Evolutionary conservation across 2,329 filamentous ascomycete species (phyloP), one percentile per base, ranked within the genome.

Genomic region (Nannizzia gypsea): DNA sequence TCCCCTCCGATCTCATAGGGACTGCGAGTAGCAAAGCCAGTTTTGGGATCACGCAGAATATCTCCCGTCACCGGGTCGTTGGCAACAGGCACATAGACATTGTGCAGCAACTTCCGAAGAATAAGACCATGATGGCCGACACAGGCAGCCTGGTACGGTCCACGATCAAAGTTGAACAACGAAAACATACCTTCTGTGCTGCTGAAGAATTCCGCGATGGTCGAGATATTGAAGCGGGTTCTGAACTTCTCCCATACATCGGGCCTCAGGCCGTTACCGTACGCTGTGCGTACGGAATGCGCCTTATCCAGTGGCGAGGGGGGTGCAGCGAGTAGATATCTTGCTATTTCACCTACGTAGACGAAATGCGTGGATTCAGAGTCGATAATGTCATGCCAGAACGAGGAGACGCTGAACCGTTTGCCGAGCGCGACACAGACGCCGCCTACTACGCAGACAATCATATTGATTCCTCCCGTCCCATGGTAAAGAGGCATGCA

Each of bases 401-500:
- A 90, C 17, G 78, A 78, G 0, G 82, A 80, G 1, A 81, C 83
- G 62, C 83, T 87, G 75, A 91, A 91, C 15, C 70, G 72, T 9
- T 71, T 73, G 0, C 70, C 75, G 1, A 78, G 66, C 0, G 74
- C 74, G 3, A 77, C 65, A 6, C 69, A 66, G 0, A 80, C 63
- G 1, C 83, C 81, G 3, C 72, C 73, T 3, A 83, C 67, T 62
- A 89, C 72, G 65, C 81, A 81, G 3, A 72, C 73, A 57, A 86
- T 78, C 34, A 80, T 77, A 4, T 76, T 78, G 36, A 87, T 82
- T 17, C 81, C 81, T 5, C 87, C 87, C 0, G 88, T 90, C 13
- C 86, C 87, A 70, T 91, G 88, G 68, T 90, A 90, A 34, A 89
- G 74, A 0, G 83, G 87, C 87, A 90, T 90, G 71, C 85, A 88